Percentiles rank a stretch among this genome's conserved stretches.
Conservation (phyloP, 2,329 filamentous ascomycete genomes). For the Penicillium sp. region DNA sequence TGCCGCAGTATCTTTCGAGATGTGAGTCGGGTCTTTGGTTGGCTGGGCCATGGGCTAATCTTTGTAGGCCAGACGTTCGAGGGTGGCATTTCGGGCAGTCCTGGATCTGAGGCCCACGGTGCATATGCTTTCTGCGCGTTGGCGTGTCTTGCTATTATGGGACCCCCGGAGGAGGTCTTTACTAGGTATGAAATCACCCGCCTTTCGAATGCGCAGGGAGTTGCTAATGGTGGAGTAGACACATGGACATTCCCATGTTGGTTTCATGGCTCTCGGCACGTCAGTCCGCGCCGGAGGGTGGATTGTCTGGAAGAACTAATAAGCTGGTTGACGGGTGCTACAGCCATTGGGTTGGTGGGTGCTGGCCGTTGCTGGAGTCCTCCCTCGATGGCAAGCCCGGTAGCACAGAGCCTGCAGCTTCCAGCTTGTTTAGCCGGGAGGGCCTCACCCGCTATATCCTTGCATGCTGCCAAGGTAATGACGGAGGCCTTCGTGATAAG, state of each 20-base stretch:
- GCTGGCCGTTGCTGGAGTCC: conserved; percentile 88
- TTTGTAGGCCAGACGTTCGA: conserved; percentile 85
- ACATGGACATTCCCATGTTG: conserved; percentile 74
- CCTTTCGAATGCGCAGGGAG: neutral
- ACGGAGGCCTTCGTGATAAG: conserved; percentile 89
- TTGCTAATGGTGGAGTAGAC: conserved; percentile 50
- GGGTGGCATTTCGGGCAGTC: conserved; percentile 85
- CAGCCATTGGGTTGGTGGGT: conserved; percentile 95
- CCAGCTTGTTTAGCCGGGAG: conserved; percentile 72
- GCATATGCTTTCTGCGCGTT: conserved; percentile 95
- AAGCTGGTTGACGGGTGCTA: conserved; percentile 98
- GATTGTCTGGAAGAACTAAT: conserved; percentile 91
- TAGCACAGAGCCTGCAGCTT: conserved; percentile 24
- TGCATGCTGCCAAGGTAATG: conserved; percentile 76
- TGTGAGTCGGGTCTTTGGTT: conserved; percentile 55
- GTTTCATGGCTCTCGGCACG: conserved; percentile 86
- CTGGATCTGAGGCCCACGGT: conserved; percentile 88
- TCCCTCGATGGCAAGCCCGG: conserved; percentile 61
- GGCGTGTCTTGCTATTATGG: conserved; percentile 83
- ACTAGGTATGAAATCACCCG: conserved; percentile 58
- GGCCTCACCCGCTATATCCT: conserved; percentile 88
- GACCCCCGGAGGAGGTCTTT: conserved; percentile 73
- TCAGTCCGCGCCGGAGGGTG: conserved; percentile 88
- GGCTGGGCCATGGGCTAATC: conserved; percentile 15
- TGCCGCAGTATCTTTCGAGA: conserved; percentile 76